phyloP scores from a whole-genome alignment of 73 alveolate species.

The Paramecium caudatum region DNA sequence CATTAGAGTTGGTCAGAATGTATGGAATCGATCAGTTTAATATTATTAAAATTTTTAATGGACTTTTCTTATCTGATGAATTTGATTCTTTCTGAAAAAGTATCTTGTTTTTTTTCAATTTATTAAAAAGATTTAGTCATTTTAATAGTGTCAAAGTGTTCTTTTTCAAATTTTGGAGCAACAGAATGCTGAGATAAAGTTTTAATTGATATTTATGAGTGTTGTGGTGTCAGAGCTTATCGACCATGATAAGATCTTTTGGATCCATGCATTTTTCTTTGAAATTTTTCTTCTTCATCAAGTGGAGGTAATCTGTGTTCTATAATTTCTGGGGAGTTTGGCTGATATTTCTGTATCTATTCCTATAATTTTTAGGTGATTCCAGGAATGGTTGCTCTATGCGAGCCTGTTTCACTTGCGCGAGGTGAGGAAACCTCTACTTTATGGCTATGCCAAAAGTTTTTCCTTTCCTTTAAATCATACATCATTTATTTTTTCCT shows the following conservation, averaged over 20 bases:
- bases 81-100: not conserved
- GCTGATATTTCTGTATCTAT: too few species aligned
- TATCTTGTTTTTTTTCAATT: not conserved
- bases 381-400: not conserved
- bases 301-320: too few species aligned
- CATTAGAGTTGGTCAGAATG: not conserved
- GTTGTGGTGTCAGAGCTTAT: not conserved
- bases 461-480: not conserved
- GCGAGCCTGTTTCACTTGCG: not conserved
- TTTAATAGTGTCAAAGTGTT: not conserved
- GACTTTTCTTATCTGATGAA: not conserved
- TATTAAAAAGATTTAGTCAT: not conserved
- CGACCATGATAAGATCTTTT: conserved; percentile 24
- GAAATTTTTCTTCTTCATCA: too few species aligned
- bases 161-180: not conserved
- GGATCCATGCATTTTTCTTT: too few species aligned
- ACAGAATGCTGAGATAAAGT: not conserved
- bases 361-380: too few species aligned
- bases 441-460: not conserved
- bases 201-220: not conserved
- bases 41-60: not conserved
- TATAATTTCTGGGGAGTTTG: too few species aligned
- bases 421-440: not conserved
- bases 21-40: not conserved
- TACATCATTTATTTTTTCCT: not conserved